Conservation (phyloP, 257 asterid genomes). For the Euphrasia confusa region DNA sequence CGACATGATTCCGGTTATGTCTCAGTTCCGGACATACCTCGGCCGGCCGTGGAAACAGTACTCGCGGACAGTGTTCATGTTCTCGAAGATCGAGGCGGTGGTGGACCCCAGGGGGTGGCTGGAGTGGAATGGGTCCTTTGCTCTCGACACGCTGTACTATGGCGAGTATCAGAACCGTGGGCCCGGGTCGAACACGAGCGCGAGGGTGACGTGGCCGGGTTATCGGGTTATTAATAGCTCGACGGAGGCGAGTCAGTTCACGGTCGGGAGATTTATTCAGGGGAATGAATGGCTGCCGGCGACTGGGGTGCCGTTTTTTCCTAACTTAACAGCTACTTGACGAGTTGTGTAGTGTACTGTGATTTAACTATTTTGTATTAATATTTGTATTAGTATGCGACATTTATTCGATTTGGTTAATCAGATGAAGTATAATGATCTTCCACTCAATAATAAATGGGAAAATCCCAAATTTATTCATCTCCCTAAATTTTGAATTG, state of each 20-base stretch:
- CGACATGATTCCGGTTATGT: slow-evolving; percentile 64
- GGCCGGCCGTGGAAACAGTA: slow-evolving; percentile 91
- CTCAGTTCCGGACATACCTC: slow-evolving; percentile 50
- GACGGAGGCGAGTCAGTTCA: slow-evolving; percentile 62
- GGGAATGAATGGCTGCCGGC: slow-evolving; percentile 62
- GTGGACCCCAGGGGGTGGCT: slow-evolving; percentile 74
- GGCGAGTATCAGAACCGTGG: slow-evolving; percentile 91
- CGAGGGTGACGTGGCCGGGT: slow-evolving; percentile 84
- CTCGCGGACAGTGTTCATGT: slow-evolving; percentile 69
- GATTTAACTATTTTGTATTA: too few species aligned
- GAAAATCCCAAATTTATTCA: neutral
- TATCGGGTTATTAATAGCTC: slow-evolving; percentile 52
- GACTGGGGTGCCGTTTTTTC: slow-evolving; percentile 50
- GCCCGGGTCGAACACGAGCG: slow-evolving; percentile 72
- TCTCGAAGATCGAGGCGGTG: slow-evolving; percentile 42
- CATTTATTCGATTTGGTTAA: neutral
- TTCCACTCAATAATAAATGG: neutral
- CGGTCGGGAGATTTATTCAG: slow-evolving; percentile 64
- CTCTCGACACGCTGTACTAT: slow-evolving; percentile 55
- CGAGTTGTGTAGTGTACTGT: neutral
- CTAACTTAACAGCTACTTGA: slow-evolving; percentile 54
- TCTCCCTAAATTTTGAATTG: too few species aligned
- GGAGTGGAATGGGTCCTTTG: slow-evolving; percentile 69
- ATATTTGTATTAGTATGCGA: neutral
- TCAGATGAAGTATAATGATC: too few species aligned